phyloP scores from a whole-genome alignment of 345 rosid genomes.

The Combretum micranthum region DNA sequence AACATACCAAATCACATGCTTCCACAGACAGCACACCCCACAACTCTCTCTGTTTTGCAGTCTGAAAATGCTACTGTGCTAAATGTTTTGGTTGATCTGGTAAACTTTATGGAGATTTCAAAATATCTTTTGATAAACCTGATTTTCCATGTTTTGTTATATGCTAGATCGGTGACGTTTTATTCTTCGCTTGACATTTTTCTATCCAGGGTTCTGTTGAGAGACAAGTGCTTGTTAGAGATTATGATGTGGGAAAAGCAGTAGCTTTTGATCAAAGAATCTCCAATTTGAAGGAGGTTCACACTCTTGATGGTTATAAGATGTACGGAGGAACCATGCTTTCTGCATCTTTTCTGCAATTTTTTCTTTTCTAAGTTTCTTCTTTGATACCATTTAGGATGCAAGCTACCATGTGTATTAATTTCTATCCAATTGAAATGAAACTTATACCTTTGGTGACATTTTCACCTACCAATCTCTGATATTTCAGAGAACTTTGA shows the following conservation, averaged over 20 bases:
- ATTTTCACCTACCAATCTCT: too few relatives aligned
- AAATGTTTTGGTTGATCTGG: slow-evolving; percentile 93
- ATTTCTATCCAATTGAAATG: too few relatives aligned
- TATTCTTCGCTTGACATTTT: neutral
- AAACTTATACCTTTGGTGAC: too few relatives aligned
- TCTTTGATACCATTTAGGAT: too few relatives aligned
- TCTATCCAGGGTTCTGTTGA: slow-evolving; percentile 59
- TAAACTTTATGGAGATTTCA: slow-evolving; percentile 21
- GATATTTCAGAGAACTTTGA: too few relatives aligned
- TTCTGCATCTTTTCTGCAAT: slow-evolving; percentile 2
- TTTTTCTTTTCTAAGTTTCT: neutral
- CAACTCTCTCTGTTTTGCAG: slow-evolving; percentile 58
- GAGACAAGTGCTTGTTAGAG: slow-evolving; percentile 88
- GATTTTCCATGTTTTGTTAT: neutral
- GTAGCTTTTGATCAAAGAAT: slow-evolving; percentile 83
- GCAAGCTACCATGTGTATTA: too few relatives aligned
- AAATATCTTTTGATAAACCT: neutral
- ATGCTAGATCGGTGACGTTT: neutral
- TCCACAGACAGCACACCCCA: slow-evolving; percentile 82
- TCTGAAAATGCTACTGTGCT: slow-evolving; percentile 70
- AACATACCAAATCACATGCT: slow-evolving; percentile 61
- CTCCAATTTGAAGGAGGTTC: slow-evolving; percentile 72
- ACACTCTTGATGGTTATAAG: slow-evolving; percentile 74
- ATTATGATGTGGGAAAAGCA: slow-evolving; percentile 68
- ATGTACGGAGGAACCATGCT: slow-evolving; percentile 42